A percentile compares a stretch with the other conserved stretches of the same genome.
Evolutionary conservation across 768 basidiomycete genomes (phyloP).

Genomic region (Phlegmacium glaucopus): DNA sequence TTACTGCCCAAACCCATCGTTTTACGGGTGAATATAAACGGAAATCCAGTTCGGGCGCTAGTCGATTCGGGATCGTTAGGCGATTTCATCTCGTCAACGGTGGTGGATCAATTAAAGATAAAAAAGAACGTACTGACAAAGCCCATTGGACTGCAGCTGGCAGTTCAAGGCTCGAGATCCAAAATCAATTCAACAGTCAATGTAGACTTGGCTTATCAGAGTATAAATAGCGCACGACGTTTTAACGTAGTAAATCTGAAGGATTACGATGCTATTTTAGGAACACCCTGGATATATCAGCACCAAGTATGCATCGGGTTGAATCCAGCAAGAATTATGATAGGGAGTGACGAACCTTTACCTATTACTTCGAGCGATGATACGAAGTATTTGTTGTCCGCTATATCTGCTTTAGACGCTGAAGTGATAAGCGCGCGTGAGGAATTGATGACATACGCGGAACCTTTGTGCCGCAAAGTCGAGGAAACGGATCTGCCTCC

Average conservation of each 20-base stretch:
- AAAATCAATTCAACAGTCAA: slow-evolving; percentile 26
- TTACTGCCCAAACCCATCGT: slow-evolving; percentile 27
- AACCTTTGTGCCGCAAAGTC: slow-evolving; percentile 20
- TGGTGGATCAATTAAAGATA: slow-evolving; percentile 32
- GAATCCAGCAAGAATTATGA: slow-evolving; percentile 20
- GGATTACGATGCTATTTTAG: slow-evolving; percentile 37
- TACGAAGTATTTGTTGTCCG: too few species aligned
- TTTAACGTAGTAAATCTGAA: slow-evolving; percentile 38
- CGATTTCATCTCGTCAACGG: slow-evolving; percentile 34
- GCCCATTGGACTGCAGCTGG: slow-evolving; percentile 33
- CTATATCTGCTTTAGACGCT: too few species aligned
- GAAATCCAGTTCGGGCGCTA: slow-evolving; percentile 24
- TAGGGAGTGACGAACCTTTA: slow-evolving; percentile 22
- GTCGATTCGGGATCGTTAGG: slow-evolving; percentile 34
- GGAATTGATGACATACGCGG: too few species aligned
- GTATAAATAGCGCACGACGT: slow-evolving; percentile 15
- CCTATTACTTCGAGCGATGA: too few species aligned
- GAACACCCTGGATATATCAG: slow-evolving; percentile 36
- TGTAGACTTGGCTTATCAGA: slow-evolving; percentile 34
- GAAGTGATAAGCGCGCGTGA: too few species aligned
- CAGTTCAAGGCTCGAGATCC: slow-evolving; percentile 33
- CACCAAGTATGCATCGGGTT: slow-evolving; percentile 23
- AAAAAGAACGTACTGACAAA: slow-evolving; percentile 17
- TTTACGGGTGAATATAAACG: slow-evolving; percentile 25
- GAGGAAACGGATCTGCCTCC: slow-evolving; percentile 30